Evolutionary conservation across 352 stramenopile species (phyloP).

Genomic region (Peronospora destructor): DNA sequence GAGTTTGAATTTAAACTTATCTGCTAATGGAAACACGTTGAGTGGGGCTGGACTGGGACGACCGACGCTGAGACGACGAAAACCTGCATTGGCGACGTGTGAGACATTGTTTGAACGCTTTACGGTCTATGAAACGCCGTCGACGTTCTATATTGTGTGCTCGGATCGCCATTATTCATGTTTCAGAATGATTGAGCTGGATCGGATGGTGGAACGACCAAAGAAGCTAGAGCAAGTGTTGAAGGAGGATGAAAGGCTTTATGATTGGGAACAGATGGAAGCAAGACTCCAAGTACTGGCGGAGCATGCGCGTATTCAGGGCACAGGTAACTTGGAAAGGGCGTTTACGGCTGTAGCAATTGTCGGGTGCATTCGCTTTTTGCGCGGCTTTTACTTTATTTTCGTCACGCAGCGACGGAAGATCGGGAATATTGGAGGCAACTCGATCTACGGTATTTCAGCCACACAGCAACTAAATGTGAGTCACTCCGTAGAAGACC

Average conservation of each 20-base stretch:
- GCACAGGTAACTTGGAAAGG: slow-evolving; percentile 40
- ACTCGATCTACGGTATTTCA: slow-evolving; percentile 97
- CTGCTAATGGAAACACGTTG: slow-evolving; percentile 15
- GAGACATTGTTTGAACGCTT: slow-evolving; percentile 74
- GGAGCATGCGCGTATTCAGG: slow-evolving; percentile 34
- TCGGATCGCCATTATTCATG: slow-evolving; percentile 79
- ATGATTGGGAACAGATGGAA: slow-evolving; percentile 81
- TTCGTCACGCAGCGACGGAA: slow-evolving; percentile 95
- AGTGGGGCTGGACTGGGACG: slow-evolving; percentile 18
- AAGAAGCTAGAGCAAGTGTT: slow-evolving; percentile 51
- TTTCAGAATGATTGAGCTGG: slow-evolving; percentile 69
- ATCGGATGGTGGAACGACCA: slow-evolving; percentile 60
- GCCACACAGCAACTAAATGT: slow-evolving; percentile 89
- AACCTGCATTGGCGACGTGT: slow-evolving; percentile 54
- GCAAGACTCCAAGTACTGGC: slow-evolving; percentile 59
- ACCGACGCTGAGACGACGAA: slow-evolving; percentile 47
- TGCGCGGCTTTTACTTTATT: slow-evolving; percentile 98
- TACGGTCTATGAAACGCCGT: slow-evolving; percentile 77
- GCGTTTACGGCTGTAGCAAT: slow-evolving; percentile 93
- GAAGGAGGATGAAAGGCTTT: slow-evolving; percentile 54
- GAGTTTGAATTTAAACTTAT: slow-evolving; percentile 29
- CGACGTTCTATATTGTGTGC: slow-evolving; percentile 72
- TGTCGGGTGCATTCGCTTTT: slow-evolving; percentile 96
- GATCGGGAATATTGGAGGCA: slow-evolving; percentile 93
- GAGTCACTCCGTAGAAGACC: slow-evolving; percentile 43